phyloP scores from a whole-genome alignment of 495 filamentous ascomycete species.

The Lasiosphaeris hirsuta region DNA sequence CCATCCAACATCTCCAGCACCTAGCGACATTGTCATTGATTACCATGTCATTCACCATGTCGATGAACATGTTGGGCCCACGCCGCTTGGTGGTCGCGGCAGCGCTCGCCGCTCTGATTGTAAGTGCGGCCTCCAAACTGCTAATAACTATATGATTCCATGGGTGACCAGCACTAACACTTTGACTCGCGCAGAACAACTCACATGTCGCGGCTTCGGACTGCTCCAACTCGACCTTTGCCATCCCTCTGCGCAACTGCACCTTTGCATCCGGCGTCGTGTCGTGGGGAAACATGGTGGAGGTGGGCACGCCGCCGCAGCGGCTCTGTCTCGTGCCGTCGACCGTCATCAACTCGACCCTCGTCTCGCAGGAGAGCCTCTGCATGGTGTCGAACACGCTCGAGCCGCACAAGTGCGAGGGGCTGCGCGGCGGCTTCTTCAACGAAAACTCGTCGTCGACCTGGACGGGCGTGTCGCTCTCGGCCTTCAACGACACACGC shows the following conservation, averaged over 20 bases:
- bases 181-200: no score
- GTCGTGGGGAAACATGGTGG: conserved; percentile 6
- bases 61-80: no score
- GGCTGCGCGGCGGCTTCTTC: conserved; percentile 10
- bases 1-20: no score
- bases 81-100: no score
- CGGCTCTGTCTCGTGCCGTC: conserved; percentile 9
- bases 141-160: no score
- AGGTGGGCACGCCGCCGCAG: conserved; percentile 9
- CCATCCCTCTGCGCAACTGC: conserved; percentile 2
- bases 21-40: no score
- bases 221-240: conserved; percentile 6
- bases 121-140: no score
- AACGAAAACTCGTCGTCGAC: conserved; percentile 10
- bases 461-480: neutral
- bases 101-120: no score
- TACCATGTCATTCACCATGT: no score
- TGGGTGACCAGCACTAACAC: no score
- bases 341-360: conserved; percentile 14
- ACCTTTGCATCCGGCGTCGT: conserved; percentile 5
- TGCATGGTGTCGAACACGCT: conserved; percentile 4
- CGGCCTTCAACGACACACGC: conserved; percentile 8
- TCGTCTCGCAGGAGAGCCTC: conserved; percentile 8
- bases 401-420: conserved; percentile 6
- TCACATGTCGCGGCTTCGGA: no score